These are phyloP conservation scores for Cudoniella acicularis DNA, from an alignment of 495 filamentous ascomycete species.

Conservation along the genomic window DNA sequence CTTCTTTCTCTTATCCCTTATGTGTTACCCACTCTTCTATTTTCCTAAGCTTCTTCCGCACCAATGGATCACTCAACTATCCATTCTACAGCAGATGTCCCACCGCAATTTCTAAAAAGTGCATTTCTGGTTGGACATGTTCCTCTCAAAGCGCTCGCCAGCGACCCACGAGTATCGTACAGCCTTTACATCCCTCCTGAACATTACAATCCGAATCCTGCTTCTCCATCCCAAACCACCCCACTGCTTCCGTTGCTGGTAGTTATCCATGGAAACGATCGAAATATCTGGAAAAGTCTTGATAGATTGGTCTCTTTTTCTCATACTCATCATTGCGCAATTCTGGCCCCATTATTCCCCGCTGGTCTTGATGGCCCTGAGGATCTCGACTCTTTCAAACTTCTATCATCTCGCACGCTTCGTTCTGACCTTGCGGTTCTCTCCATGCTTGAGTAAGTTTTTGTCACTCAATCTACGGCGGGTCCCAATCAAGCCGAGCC, in stretches of 20 bases:
- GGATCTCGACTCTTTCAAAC: conserved; percentile 26
- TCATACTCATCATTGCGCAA: conserved; percentile 19
- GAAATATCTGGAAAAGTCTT: conserved; percentile 16
- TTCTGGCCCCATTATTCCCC: conserved; percentile 26
- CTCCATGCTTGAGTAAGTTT: background rate
- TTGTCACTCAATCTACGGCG: no score
- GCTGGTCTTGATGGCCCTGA: conserved; percentile 22
- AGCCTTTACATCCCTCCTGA: conserved; percentile 23
- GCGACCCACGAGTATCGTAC: conserved; percentile 28
- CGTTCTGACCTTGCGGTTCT: conserved; percentile 23
- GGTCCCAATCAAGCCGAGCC: no score
- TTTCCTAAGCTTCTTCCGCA: no score
- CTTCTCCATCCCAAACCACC: background rate
- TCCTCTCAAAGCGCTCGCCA: conserved; percentile 19
- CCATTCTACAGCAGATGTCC: conserved; percentile 20
- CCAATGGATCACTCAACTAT: no score
- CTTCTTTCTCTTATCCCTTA: no score
- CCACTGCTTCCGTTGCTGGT: conserved; percentile 26
- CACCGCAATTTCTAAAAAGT: conserved; percentile 19
- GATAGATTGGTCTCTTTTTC: conserved; percentile 21
- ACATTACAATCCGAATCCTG: conserved; percentile 13
- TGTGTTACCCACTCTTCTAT: no score
- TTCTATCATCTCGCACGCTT: conserved; percentile 20
- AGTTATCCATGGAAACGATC: conserved; percentile 24
- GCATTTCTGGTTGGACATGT: conserved; percentile 23